Evolutionary conservation across 2,329 filamentous ascomycete genomes (phyloP).

Genomic region (Fusarium floridanum): DNA sequence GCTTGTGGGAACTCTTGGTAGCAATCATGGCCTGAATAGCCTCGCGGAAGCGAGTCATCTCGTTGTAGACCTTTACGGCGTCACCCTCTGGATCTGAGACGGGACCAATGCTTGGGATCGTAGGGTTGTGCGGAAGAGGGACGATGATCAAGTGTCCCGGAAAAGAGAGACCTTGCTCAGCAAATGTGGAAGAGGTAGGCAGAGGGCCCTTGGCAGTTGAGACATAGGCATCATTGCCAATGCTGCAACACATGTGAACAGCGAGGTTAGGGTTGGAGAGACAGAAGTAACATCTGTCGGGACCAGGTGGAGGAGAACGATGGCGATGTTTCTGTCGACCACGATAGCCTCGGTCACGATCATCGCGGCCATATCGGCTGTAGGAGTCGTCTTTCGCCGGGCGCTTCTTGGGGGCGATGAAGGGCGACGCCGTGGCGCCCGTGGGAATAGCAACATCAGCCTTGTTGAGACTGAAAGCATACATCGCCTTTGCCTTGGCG

Average conservation of each 20-base stretch:
- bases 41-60: slow-evolving; percentile 86
- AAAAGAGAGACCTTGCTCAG: slow-evolving; percentile 74
- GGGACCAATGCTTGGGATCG: slow-evolving; percentile 75
- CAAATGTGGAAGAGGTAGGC: slow-evolving; percentile 77
- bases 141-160: slow-evolving; percentile 93
- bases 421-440: slow-evolving; percentile 83
- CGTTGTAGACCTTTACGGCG: slow-evolving; percentile 73
- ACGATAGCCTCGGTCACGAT: slow-evolving; percentile 58
- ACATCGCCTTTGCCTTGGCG: slow-evolving; percentile 83
- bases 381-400: slow-evolving; percentile 61
- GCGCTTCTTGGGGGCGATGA: slow-evolving; percentile 73
- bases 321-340: slow-evolving; percentile 62
- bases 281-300: slow-evolving; percentile 94
- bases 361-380: slow-evolving; percentile 66
- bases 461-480: slow-evolving; percentile 80
- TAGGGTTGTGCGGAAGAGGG: slow-evolving; percentile 84
- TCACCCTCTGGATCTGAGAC: slow-evolving; percentile 63
- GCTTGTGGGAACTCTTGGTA: slow-evolving; percentile 64
- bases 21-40: slow-evolving; percentile 84
- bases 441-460: slow-evolving; percentile 73
- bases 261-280: slow-evolving; percentile 87
- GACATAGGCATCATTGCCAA: slow-evolving; percentile 88
- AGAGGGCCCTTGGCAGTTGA: slow-evolving; percentile 94
- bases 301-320: slow-evolving; percentile 72
- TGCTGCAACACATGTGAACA: slow-evolving; percentile 89